A percentile compares a stretch with the other conserved stretches of the same genome.
Evolutionary conservation across 768 basidiomycete genomes (phyloP).

Genomic region (Rhizopogon salebrosus): DNA sequence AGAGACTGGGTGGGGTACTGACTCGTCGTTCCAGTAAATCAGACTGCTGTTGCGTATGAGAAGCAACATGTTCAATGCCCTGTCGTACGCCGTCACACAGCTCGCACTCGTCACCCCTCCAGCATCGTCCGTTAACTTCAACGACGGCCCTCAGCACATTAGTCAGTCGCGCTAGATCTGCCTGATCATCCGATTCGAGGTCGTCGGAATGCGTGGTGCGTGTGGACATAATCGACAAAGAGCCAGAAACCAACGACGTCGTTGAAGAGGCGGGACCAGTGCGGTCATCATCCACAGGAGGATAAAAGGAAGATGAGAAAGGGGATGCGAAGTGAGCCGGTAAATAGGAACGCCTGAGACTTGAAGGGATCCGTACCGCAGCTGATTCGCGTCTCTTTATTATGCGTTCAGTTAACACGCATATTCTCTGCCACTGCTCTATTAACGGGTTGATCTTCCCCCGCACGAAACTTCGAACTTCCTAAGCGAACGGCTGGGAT

Average conservation of each 20-base stretch:
- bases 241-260: slow-evolving; percentile 10
- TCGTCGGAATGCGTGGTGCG: slow-evolving; percentile 12
- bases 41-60: slow-evolving; percentile 64
- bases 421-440: slow-evolving; percentile 90
- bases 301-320: slow-evolving; percentile 34
- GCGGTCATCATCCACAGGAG: slow-evolving; percentile 28
- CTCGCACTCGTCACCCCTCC: slow-evolving; percentile 80
- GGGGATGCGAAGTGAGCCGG: slow-evolving; percentile 68
- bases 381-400: slow-evolving; percentile 89
- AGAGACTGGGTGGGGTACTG: slow-evolving; percentile 18
- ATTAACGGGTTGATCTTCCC: slow-evolving; percentile 71
- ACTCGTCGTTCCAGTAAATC: slow-evolving; percentile 74
- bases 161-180: slow-evolving; percentile 78
- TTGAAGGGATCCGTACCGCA: slow-evolving; percentile 71
- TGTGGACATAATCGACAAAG: slow-evolving; percentile 10
- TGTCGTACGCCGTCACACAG: slow-evolving; percentile 71
- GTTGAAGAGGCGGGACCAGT: slow-evolving; percentile 18
- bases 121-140: slow-evolving; percentile 77
- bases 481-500: slow-evolving; percentile 1
- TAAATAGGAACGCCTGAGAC: slow-evolving; percentile 57
- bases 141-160: slow-evolving; percentile 75
- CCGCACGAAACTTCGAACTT: slow-evolving; percentile 60
- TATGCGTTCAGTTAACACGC: slow-evolving; percentile 79
- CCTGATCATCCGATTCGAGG: slow-evolving; percentile 44
- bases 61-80: slow-evolving; percentile 64